Conservation (phyloP, 768 basidiomycete species). For the Kwoniella heveanensis region DNA sequence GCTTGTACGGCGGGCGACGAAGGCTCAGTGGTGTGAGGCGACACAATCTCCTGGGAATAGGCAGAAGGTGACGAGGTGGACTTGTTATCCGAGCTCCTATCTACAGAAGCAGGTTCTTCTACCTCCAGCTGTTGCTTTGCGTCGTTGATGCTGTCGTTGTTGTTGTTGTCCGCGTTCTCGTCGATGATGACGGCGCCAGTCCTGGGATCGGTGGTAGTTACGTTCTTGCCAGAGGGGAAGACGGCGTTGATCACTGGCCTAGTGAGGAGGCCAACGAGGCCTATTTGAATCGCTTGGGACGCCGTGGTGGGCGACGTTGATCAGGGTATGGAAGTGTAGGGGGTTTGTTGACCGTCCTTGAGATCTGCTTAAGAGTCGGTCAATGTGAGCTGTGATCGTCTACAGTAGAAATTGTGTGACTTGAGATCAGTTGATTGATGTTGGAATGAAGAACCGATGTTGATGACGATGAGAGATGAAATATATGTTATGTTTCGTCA, state of each 20-base stretch:
- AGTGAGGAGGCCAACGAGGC: conserved; percentile 52
- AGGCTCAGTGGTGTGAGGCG: conserved; percentile 34
- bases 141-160: conserved; percentile 11
- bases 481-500: neutral
- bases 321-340: neutral
- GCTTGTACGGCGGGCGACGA: conserved; percentile 26
- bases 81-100: neutral
- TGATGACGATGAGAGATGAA: too few species aligned
- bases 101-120: neutral
- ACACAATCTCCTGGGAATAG: conserved; percentile 17
- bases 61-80: conserved; percentile 5
- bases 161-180: conserved; percentile 10
- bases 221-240: conserved; percentile 36
- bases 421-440: neutral
- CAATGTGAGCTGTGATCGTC: too few species aligned
- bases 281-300: conserved; percentile 51
- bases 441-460: neutral
- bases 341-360: neutral
- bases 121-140: conserved; percentile 1
- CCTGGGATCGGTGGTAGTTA: conserved; percentile 4
- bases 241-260: conserved; percentile 53
- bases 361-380: too few species aligned
- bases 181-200: conserved; percentile 2
- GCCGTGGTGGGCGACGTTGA: conserved; percentile 42
- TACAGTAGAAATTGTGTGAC: too few species aligned